Conservation (phyloP, 208 protist species). For the Leishmania tropica region DNA sequence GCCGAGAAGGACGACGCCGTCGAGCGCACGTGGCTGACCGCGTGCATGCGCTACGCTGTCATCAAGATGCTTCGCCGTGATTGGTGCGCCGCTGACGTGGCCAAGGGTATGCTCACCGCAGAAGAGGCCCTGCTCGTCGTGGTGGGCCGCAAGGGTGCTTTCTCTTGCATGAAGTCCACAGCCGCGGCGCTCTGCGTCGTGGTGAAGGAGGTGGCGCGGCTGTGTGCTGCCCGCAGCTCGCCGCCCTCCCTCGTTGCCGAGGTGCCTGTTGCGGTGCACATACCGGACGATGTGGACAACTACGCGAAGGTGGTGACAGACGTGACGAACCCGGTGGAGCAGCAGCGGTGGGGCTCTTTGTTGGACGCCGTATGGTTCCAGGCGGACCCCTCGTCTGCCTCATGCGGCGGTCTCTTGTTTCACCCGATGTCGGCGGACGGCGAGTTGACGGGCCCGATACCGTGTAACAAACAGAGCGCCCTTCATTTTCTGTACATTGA, state of each 20-base stretch:
- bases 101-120: slow-evolving; percentile 12
- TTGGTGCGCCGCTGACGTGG: slow-evolving; percentile 24
- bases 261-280: slow-evolving; percentile 37
- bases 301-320: slow-evolving; percentile 29
- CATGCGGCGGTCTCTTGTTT: slow-evolving; percentile 57
- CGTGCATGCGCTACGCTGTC: slow-evolving; percentile 35
- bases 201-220: slow-evolving; percentile 29
- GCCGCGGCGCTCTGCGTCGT: slow-evolving; percentile 36
- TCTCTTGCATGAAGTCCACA: slow-evolving; percentile 13
- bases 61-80: slow-evolving; percentile 31
- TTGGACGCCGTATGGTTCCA: slow-evolving; percentile 83
- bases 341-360: slow-evolving; percentile 55
- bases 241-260: slow-evolving; percentile 16
- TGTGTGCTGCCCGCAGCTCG: slow-evolving; percentile 18
- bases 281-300: slow-evolving; percentile 31
- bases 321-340: slow-evolving; percentile 40
- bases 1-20: background rate
- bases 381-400: slow-evolving; percentile 45
- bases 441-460: background rate
- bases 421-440: slow-evolving; percentile 15
- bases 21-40: slow-evolving; percentile 35
- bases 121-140: slow-evolving; percentile 27
- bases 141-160: slow-evolving; percentile 5
- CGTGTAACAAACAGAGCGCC: slow-evolving; percentile 8
- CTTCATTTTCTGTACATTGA: slow-evolving; percentile 50